A percentile compares a stretch with the other conserved stretches of the same genome.
Conservation (phyloP, 192 early-diverging fungal genomes). For the Lunasporangiospora selenospora region DNA sequence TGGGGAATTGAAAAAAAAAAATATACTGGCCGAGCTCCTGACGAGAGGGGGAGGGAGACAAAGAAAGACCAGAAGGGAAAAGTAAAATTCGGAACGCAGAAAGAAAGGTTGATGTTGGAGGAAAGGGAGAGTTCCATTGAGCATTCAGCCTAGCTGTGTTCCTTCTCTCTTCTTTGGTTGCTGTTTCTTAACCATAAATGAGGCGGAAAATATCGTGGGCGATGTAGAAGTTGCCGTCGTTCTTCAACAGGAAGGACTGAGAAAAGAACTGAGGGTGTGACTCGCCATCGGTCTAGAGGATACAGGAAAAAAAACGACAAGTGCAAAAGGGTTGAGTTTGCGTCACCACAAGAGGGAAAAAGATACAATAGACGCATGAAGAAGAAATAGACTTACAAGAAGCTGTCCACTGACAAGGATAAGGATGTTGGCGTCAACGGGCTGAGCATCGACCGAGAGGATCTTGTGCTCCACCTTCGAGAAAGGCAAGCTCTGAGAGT, state of each 20-base stretch:
- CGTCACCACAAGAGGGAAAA: neutral
- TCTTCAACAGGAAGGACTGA: constrained; percentile 89
- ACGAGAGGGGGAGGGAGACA: no score
- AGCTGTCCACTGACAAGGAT: constrained; percentile 91
- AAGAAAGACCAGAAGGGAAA: no score
- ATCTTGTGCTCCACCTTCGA: constrained; percentile 74
- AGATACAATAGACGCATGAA: neutral
- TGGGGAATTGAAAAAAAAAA: no score
- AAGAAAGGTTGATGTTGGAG: no score
- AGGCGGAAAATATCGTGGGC: constrained; percentile 90
- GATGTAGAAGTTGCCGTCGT: constrained; percentile 74
- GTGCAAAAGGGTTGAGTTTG: no score
- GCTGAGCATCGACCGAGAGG: constrained; percentile 84
- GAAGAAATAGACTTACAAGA: constrained; percentile 54
- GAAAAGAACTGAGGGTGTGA: constrained; percentile 79
- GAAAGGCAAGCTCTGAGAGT: constrained; percentile 76
- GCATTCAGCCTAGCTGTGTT: no score
- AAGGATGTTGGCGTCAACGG: constrained; percentile 65
- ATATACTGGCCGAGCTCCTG: no score
- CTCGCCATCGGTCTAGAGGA: constrained; percentile 77
- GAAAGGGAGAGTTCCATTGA: no score
- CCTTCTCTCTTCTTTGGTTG: no score
- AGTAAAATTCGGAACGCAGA: no score
- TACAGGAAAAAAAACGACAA: neutral
- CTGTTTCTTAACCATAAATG: constrained; percentile 73